These are phyloP conservation scores for Esteya vermicola DNA, from an alignment of 2,329 filamentous ascomycete species.

Conservation along the genomic window DNA sequence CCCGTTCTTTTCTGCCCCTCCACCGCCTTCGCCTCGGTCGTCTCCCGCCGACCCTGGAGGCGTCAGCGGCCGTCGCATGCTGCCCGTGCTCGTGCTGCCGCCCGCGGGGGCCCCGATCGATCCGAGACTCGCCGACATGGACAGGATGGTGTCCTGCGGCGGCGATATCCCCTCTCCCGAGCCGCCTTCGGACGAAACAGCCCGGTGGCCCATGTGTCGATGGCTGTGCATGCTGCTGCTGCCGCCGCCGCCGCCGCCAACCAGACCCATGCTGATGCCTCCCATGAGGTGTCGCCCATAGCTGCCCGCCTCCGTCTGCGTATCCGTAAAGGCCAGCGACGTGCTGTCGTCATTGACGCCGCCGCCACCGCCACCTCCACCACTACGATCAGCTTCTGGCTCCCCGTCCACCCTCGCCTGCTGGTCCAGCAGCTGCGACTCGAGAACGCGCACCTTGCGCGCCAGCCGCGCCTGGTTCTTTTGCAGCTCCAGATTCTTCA, in stretches of 20 bases:
- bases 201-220: not conserved
- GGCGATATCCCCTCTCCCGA: no score
- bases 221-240: slow-evolving; percentile 1
- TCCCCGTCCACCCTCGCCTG: slow-evolving; percentile 1
- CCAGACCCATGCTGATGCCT: slow-evolving; percentile 22
- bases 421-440: slow-evolving; percentile 17
- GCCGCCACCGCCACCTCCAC: no score
- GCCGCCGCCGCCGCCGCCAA: slow-evolving; percentile 13
- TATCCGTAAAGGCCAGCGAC: slow-evolving; percentile 11
- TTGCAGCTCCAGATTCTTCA: slow-evolving; percentile 38
- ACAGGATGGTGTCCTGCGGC: no score
- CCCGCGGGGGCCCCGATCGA: no score
- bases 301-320: slow-evolving; percentile 22
- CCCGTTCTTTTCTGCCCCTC: slow-evolving; percentile 7
- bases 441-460: slow-evolving; percentile 36
- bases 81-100: not conserved
- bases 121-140: no score
- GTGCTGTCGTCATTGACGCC: slow-evolving; percentile 1
- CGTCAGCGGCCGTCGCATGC: not conserved
- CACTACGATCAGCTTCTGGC: slow-evolving; percentile 14
- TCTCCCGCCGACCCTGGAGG: slow-evolving; percentile 16
- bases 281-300: slow-evolving; percentile 20
- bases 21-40: not conserved
- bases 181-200: no score
- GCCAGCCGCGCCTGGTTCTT: slow-evolving; percentile 34